Base-by-base conservation (phyloP, 2,329 filamentous ascomycete species). In the Pestalotiopsis sp. region DNA sequence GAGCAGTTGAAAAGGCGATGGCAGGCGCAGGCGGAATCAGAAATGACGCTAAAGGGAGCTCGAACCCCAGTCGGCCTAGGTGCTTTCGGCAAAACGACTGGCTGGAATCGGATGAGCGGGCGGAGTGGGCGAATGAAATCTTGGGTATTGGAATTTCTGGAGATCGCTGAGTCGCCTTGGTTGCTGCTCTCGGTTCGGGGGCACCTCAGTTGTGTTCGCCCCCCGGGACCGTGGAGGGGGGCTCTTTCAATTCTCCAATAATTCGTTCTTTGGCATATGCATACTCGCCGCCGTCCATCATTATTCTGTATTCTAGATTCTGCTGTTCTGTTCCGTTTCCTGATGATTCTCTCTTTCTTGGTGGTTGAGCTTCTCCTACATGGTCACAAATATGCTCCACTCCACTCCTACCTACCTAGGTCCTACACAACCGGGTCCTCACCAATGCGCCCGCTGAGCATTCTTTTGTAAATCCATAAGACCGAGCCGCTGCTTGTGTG, bases 71-170 rank as follows among this genome's bases (percentile, higher is more conserved):
- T 62, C 60, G 49, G 68, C 38, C 27, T 49, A 66, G 45, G 65
- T 66, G 41, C 36, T 65, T 69, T 64, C 59, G 68, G 59, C 52
- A 69, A 65, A 65, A 59, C 68, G 60, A 67, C 52, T 36, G 41
- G 31, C n/a, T 59, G 36, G 27, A 41, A 66, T 66, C 76, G 76
- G 77, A 65, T 74, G 70, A 76, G 73, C 70, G 74, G 76, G 73
- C 77, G 72, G 70, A 76, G 73, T 69, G 74, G 76, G 73, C 77
- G 72, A 79, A 79, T 79, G 76, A 79, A 69, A 71, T 49, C 64
- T 58, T 45, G 55, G 31, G 64, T 31, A 66, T 62, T 64, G 49
- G 38, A 64, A 62, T 36, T 59, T 31, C 31, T 55, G 64, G 64
- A 58, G 45, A 65, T 38, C 39, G 23, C n/a, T 36, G 36, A 55